phyloP scores from a whole-genome alignment of 2,329 filamentous ascomycete species.

The Zymoseptoria brevis region DNA sequence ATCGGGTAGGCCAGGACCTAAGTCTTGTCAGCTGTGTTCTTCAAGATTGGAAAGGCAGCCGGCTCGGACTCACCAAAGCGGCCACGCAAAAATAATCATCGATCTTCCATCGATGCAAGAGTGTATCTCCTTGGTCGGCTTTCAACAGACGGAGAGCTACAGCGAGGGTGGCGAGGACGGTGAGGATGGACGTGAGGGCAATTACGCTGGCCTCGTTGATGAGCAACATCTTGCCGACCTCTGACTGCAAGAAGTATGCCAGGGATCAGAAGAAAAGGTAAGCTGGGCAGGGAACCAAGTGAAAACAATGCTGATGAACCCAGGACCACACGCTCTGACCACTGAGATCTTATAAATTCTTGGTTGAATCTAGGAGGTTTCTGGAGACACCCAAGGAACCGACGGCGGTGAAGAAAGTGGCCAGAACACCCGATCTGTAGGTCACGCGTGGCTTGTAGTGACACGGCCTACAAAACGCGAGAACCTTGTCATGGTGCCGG shows the following conservation, averaged over 20 bases:
- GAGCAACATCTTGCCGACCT: constrained; percentile 3
- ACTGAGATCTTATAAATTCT: not conserved
- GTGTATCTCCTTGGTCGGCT: constrained; percentile 5
- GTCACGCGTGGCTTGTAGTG: not conserved
- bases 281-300: not conserved
- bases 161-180: constrained; percentile 6
- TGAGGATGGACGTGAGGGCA: constrained; percentile 6
- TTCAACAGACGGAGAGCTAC: constrained; percentile 5
- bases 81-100: constrained; percentile 8
- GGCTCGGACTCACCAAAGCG: constrained; percentile 4
- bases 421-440: too few relatives aligned
- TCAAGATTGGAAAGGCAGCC: not conserved
- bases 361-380: not conserved
- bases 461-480: not conserved
- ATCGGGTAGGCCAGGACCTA: constrained; percentile 6
- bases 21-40: not conserved
- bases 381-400: not conserved
- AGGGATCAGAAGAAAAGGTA: not conserved
- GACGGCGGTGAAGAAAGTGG: too few relatives aligned
- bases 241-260: not conserved
- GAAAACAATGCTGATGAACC: not conserved
- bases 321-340: not conserved
- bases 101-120: constrained; percentile 4
- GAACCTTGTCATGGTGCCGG: not conserved
- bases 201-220: constrained; percentile 8